These are phyloP conservation scores for Penicillium sp. DNA, from an alignment of 2,329 filamentous ascomycete genomes.

Conservation along the genomic window DNA sequence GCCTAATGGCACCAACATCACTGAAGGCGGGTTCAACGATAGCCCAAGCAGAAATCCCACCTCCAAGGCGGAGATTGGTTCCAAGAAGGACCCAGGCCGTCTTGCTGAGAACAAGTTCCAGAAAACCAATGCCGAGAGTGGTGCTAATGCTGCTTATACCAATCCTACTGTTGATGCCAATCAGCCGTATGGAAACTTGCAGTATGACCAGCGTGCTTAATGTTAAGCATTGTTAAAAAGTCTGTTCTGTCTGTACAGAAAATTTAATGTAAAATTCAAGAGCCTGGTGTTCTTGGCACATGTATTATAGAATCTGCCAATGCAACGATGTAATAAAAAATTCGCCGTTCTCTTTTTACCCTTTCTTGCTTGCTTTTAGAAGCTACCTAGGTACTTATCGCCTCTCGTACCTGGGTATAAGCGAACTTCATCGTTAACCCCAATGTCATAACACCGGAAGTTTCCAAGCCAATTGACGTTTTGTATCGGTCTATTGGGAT, in stretches of 20 bases:
- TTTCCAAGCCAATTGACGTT: no score
- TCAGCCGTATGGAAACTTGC: constrained; percentile 18
- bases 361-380: no score
- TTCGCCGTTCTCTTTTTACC: no score
- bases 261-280: not conserved
- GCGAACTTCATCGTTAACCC: no score
- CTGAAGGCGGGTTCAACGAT: constrained; percentile 44
- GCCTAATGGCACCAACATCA: constrained; percentile 52
- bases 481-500: no score
- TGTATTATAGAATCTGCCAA: not conserved
- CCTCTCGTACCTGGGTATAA: no score
- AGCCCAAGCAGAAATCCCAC: constrained; percentile 46
- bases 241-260: not conserved
- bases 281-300: not conserved
- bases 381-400: no score
- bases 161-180: constrained; percentile 21
- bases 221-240: not conserved
- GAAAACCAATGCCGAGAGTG: constrained; percentile 27
- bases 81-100: constrained; percentile 53
- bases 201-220: constrained; percentile 15
- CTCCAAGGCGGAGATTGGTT: constrained; percentile 52
- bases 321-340: not conserved
- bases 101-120: constrained; percentile 40
- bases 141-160: constrained; percentile 22
- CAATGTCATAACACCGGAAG: no score